Conservation (phyloP, 257 asterid genomes). For the Euphrasia confusa region DNA sequence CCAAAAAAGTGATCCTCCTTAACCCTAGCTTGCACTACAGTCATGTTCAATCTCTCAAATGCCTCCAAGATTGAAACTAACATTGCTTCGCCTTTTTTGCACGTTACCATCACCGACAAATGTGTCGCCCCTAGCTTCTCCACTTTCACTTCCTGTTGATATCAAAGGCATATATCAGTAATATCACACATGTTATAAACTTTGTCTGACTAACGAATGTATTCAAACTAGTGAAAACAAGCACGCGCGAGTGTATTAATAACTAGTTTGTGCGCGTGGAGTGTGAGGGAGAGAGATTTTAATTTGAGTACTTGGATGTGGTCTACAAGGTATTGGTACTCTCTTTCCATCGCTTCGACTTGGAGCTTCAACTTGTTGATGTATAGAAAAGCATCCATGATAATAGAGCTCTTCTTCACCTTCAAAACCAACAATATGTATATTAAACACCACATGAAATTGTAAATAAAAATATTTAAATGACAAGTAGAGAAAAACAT, state of each 20-base stretch:
- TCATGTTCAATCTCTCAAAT: slow-evolving; percentile 51
- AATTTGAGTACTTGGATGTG: slow-evolving; percentile 54
- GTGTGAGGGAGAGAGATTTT: slow-evolving; percentile 16
- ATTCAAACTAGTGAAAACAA: too few relatives aligned
- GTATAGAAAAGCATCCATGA: slow-evolving; percentile 59
- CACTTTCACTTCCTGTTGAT: slow-evolving; percentile 62
- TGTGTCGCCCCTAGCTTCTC: slow-evolving; percentile 52
- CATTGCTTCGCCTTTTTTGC: slow-evolving; percentile 53
- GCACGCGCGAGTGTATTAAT: too few relatives aligned
- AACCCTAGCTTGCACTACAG: slow-evolving; percentile 42
- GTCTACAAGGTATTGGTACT: slow-evolving; percentile 42
- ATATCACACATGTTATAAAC: neutral
- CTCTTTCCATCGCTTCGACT: slow-evolving; percentile 58
- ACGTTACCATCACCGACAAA: slow-evolving; percentile 39
- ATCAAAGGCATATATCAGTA: neutral
- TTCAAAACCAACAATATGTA: neutral
- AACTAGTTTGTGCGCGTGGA: too few relatives aligned
- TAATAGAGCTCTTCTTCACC: slow-evolving; percentile 55
- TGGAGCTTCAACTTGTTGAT: slow-evolving; percentile 61
- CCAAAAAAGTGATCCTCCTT: slow-evolving; percentile 42
- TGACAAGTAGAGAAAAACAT: too few relatives aligned
- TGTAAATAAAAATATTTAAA: neutral
- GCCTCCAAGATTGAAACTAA: slow-evolving; percentile 50
- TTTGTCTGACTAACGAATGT: too few relatives aligned
- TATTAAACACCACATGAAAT: neutral